Conservation (phyloP, 192 early-diverging fungal genomes). For the Gamsiella multidivaricata region DNA sequence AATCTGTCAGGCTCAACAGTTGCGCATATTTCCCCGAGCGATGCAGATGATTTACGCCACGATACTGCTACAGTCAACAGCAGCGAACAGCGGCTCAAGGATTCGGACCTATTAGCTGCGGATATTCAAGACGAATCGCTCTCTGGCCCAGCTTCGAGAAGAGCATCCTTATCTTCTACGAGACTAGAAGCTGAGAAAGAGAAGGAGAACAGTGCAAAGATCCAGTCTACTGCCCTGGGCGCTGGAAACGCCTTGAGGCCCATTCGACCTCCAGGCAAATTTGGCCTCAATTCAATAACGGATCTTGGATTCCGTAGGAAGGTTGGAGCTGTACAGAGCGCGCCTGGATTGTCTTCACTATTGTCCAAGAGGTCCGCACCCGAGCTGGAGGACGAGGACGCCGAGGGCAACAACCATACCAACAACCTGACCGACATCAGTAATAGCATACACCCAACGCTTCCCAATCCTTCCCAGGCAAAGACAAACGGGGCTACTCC, state of each 20-base stretch:
- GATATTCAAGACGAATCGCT: neutral
- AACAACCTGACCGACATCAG: constrained; percentile 14
- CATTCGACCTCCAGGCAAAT: constrained; percentile 7
- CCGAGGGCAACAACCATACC: neutral
- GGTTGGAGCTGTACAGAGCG: neutral
- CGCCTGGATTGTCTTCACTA: neutral
- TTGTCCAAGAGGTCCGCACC: constrained; percentile 32
- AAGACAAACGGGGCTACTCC: constrained; percentile 1
- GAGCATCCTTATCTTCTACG: neutral
- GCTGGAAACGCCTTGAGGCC: neutral
- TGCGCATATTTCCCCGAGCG: too few relatives aligned
- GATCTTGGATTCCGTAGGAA: constrained; percentile 8
- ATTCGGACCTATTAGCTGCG: neutral
- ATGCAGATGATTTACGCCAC: too few relatives aligned
- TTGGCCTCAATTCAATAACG: neutral
- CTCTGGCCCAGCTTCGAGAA: constrained; percentile 10
- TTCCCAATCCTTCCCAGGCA: neutral
- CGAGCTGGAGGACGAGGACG: constrained; percentile 16
- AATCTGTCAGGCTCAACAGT: neutral
- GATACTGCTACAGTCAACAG: too few relatives aligned
- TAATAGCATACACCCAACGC: constrained; percentile 2
- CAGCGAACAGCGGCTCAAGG: too few relatives aligned
- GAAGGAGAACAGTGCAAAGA: constrained; percentile 22
- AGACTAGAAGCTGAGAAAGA: constrained; percentile 9
- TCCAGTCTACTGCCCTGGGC: neutral